These are phyloP conservation scores for Bipolaris bicolor DNA, from an alignment of 2,329 filamentous ascomycete species.

Conservation along the genomic window DNA sequence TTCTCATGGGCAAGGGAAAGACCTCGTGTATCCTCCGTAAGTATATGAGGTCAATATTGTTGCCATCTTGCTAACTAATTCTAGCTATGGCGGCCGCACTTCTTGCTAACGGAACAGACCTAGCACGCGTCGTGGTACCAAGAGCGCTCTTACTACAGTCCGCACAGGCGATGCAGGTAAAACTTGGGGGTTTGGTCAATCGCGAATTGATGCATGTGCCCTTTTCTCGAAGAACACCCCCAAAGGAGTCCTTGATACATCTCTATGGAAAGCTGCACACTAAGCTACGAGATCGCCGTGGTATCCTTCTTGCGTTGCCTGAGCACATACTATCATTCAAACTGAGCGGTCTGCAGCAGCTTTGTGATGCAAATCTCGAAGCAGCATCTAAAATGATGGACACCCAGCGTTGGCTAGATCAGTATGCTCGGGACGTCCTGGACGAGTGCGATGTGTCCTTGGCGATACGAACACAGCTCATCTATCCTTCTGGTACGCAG, in stretches of 20 bases:
- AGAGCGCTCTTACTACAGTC: conserved; percentile 64
- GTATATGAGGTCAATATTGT: neutral
- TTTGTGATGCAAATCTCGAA: conserved; percentile 55
- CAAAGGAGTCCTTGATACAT: conserved; percentile 35
- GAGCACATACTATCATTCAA: conserved; percentile 71
- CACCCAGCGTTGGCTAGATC: conserved; percentile 59
- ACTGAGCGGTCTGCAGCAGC: conserved; percentile 64
- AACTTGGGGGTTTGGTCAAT: conserved; percentile 62
- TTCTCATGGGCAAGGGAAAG: conserved; percentile 72
- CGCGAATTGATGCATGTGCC: conserved; percentile 63
- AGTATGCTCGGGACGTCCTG: conserved; percentile 63
- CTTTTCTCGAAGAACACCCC: conserved; percentile 61
- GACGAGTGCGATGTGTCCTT: conserved; percentile 65
- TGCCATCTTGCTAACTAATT: conserved; percentile 10
- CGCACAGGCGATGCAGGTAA: conserved; percentile 61
- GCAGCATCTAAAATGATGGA: conserved; percentile 58
- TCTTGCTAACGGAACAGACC: conserved; percentile 46
- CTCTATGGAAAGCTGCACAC: conserved; percentile 50
- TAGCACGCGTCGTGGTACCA: conserved; percentile 63
- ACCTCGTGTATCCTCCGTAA: conserved; percentile 65
- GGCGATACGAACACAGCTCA: conserved; percentile 51
- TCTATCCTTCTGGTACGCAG: conserved; percentile 54
- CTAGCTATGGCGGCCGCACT: conserved; percentile 61
- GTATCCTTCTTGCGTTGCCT: conserved; percentile 65
- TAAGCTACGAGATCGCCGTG: conserved; percentile 52